Evolutionary conservation across 441 rosid genomes (phyloP), one percentile per base, ranked within the genome.

Genomic region (Dalechampia spathulata): DNA sequence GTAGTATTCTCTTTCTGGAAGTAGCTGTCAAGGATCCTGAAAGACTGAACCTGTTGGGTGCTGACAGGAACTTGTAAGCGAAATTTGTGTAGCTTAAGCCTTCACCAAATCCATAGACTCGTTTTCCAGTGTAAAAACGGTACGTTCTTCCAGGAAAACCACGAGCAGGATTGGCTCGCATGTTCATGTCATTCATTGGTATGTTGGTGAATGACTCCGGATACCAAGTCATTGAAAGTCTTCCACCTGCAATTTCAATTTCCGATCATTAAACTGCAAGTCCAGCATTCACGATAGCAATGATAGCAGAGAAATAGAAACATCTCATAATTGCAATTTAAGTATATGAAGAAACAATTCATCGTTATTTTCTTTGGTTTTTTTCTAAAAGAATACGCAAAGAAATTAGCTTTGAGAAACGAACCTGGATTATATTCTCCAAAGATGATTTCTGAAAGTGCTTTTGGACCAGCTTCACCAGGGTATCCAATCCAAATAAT

Each of bases 401-500:
- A 32, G 15, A 9, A 4, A 28, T 38, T 53, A 17, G 6, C 44
- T 51, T 13, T 39, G 30, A 25, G 22, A 28, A 32, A 72, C 73
- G 6, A 70, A 82, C 87, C 87, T 52, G 96, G 96, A 52, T 88
- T 91, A 38, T 78, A 68, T 0, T 69, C 56, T 41, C 96, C 98
- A 45, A 75, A 91, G 59, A 91, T 66, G 6, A 86, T 53, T 63
- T 91, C 95, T 6, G 89, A 95, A 14, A 91, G 84, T 38, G 96
- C 98, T 0, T 72, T 61, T 9, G 95, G 82, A 12, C 98, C 98
- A 17, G 82, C 86, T 47, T 91, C 95, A 38, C 96, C 98, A 3
- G 95, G 96, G 61, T 91, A 91, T n/a, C 98, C 98, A 50, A 85
- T 87, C 98, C 98, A 91, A 30, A 91, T 19, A 58, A 91, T 84